Evolutionary conservation across 1,139 yeast genomes (phyloP).

Genomic region (Debaryomyces psychrophilus): DNA sequence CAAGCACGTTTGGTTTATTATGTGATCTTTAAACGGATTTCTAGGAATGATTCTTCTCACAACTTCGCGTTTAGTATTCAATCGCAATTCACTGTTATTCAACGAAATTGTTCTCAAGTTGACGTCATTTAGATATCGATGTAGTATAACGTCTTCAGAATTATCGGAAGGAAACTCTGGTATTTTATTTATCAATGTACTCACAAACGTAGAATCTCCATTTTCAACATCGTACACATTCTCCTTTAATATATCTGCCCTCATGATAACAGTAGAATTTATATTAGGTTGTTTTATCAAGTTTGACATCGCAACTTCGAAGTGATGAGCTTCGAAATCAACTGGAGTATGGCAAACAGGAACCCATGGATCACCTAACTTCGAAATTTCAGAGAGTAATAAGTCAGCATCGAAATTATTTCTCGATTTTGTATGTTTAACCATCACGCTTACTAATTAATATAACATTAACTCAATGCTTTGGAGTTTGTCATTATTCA

Average conservation of each 20-base stretch:
- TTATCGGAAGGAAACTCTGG: slow-evolving; percentile 35
- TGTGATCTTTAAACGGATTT: slow-evolving; percentile 82
- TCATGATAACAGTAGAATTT: slow-evolving; percentile 84
- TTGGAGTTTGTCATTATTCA: neutral
- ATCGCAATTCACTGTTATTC: slow-evolving; percentile 27
- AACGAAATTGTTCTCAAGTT: slow-evolving; percentile 52
- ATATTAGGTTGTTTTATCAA: slow-evolving; percentile 85
- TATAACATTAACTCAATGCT: neutral
- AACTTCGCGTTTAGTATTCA: slow-evolving; percentile 51
- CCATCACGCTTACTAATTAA: slow-evolving; percentile 9
- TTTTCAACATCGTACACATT: slow-evolving; percentile 41
- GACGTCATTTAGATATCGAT: slow-evolving; percentile 58
- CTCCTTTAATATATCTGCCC: slow-evolving; percentile 82
- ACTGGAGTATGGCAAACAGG: slow-evolving; percentile 53
- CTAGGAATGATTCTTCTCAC: slow-evolving; percentile 86
- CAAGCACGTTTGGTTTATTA: slow-evolving; percentile 83
- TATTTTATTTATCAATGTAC: slow-evolving; percentile 35
- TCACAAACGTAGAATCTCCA: slow-evolving; percentile 38
- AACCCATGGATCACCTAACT: slow-evolving; percentile 69
- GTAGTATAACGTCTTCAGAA: slow-evolving; percentile 41
- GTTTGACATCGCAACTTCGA: slow-evolving; percentile 76
- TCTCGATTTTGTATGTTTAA: slow-evolving; percentile 12
- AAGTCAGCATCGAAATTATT: slow-evolving; percentile 12
- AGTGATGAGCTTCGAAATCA: slow-evolving; percentile 55
- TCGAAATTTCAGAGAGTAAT: slow-evolving; percentile 31